These are phyloP conservation scores for Arthrobotrys conoides DNA, from an alignment of 2,329 filamentous ascomycete species.

Conservation along the genomic window DNA sequence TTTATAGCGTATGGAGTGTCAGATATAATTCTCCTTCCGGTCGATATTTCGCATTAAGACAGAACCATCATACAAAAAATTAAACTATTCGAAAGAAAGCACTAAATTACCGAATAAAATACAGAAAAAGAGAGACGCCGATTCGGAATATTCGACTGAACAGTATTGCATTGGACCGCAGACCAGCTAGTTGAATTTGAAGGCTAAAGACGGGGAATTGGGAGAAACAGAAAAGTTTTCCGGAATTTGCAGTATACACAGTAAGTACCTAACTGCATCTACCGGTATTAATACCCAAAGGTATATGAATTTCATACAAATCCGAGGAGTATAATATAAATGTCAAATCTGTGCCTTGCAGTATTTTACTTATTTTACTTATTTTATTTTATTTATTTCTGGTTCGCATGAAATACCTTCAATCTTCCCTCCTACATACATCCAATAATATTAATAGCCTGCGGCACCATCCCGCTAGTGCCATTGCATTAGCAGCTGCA, in stretches of 20 bases:
- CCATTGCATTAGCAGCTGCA: constrained; percentile 31
- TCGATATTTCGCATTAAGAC: constrained; percentile 9
- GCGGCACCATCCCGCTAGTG: constrained; percentile 40
- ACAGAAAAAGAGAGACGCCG: not conserved
- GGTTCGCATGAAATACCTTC: constrained; percentile 39
- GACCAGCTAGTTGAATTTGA: not conserved
- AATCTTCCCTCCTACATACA: constrained; percentile 20
- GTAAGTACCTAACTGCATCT: constrained; percentile 5
- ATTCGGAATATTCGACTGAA: not conserved
- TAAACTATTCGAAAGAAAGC: too few relatives aligned
- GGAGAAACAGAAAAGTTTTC: not conserved
- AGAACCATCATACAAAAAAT: not conserved
- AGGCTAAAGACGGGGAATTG: too few relatives aligned
- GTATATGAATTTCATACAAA: not conserved
- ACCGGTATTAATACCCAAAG: not conserved
- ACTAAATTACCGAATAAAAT: not conserved
- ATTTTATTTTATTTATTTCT: constrained; percentile 23
- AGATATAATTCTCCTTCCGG: constrained; percentile 24
- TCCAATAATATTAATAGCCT: constrained; percentile 61
- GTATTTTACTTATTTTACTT: too few relatives aligned
- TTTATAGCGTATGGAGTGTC: not conserved
- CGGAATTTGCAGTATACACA: not conserved
- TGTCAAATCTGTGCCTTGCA: constrained; percentile 43
- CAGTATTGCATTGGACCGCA: not conserved
- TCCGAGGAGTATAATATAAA: constrained; percentile 10